phyloP scores from a whole-genome alignment of 805 yeast genomes.

The Teunomyces stri region DNA sequence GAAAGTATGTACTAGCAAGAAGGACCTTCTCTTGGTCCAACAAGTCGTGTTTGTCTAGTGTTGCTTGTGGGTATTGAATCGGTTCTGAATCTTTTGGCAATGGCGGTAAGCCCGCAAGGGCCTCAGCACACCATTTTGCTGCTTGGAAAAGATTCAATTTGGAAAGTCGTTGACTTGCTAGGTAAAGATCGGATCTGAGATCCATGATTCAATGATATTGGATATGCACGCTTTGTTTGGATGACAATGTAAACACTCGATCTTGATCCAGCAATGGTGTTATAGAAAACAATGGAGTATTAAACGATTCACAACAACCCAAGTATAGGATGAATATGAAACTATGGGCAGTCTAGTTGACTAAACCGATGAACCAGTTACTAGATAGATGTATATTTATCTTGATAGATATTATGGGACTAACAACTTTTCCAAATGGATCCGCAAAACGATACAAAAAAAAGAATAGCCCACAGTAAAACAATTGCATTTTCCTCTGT shows the following conservation, averaged over 20 bases:
- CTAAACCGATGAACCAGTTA: neutral
- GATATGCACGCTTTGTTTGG: neutral
- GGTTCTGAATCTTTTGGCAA: slow-evolving; percentile 9
- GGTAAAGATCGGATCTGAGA: slow-evolving; percentile 22
- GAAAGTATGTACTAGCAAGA: slow-evolving; percentile 72
- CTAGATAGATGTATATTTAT: neutral
- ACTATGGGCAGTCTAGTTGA: no score
- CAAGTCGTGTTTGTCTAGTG: neutral
- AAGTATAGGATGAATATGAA: no score
- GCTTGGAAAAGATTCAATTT: slow-evolving; percentile 63
- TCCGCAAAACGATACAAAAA: neutral
- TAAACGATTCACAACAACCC: no score
- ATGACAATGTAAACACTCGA: neutral
- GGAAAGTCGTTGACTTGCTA: slow-evolving; percentile 39
- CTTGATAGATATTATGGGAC: no score
- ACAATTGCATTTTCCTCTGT: no score
- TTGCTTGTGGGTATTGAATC: neutral
- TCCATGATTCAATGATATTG: neutral
- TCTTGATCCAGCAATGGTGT: no score
- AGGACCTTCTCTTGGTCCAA: slow-evolving; percentile 43
- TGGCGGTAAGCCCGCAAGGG: slow-evolving; percentile 56
- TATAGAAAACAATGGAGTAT: no score
- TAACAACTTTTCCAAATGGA: no score
- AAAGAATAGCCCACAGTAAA: neutral
- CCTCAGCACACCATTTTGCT: slow-evolving; percentile 84